Evolutionary conservation across 2,329 filamentous ascomycete genomes (phyloP), one percentile per base, ranked within the genome.

Genomic region (Sarocladiaceae sp.): DNA sequence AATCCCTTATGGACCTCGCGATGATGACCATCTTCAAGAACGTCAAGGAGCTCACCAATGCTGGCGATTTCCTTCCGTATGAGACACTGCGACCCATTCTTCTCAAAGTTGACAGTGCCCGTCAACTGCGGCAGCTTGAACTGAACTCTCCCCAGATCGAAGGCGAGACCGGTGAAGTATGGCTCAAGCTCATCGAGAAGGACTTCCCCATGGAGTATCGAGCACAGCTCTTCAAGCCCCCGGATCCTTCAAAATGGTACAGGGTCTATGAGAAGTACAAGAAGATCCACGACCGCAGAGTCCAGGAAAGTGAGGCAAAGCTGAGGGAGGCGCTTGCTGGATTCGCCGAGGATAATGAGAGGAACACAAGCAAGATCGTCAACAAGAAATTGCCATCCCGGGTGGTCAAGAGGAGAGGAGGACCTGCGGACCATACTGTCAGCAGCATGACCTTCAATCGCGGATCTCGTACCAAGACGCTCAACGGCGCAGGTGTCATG

Each of bases 71-170:
- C 46, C 68, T 90, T 31, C 80, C 83, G 3, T 88, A 84, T 64
- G 64, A 74, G 19, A 56, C 57, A 6, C 75, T 86, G 43, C 72
- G 75, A 6, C 74, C 79, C 1, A 76, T 96, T 32, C 78, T 97
- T 24, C 57, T 76, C 43, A 82, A 81, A 46, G 69, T 97, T 45
- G 80, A 85, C 44, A 83, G 76, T 50, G 82, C 89, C 2, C 66
- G 75, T 34, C 89, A 95, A 60, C 78, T 97, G 24, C 82, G 79
- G 55, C 58, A 73, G 46, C 74, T 96, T 47, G 90, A 96, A 65
- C 49, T 74, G 42, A 80, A 82, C 57, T 90, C 83, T 4, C 86
- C 88, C 0, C 87, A 95, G 51, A 74, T 96, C 43, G 71, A 77
- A 48, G 79, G 80, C 29, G 72, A 85, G 45, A 82, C 82, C 31